Percentiles rank a stretch among this genome's conserved stretches.
Evolutionary conservation across 805 yeast genomes (phyloP).

Genomic region (Blastobotrys americana): DNA sequence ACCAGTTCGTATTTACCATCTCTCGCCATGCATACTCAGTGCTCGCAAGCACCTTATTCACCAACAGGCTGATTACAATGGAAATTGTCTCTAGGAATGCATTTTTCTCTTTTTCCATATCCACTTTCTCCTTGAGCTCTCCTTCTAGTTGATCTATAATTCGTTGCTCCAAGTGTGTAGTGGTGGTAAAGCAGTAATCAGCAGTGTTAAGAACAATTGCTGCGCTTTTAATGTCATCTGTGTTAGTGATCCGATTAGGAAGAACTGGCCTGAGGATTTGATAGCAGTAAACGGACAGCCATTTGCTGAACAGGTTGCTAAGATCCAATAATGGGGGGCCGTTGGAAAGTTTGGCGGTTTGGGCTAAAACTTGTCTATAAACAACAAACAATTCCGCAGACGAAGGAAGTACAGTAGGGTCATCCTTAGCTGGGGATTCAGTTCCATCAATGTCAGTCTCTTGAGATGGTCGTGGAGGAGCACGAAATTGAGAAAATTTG

Average conservation of each 20-base stretch:
- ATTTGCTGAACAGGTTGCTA: constrained; percentile 54
- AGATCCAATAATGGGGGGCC: constrained; percentile 41
- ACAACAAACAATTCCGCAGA: constrained; percentile 80
- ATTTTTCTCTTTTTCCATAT: constrained; percentile 51
- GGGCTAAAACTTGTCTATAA: constrained; percentile 66
- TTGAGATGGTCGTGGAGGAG: constrained; percentile 34
- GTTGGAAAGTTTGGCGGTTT: constrained; percentile 52
- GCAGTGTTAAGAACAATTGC: constrained; percentile 79
- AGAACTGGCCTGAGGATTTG: constrained; percentile 44
- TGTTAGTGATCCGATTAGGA: constrained; percentile 39
- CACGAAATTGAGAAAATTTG: constrained; percentile 56
- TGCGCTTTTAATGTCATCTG: constrained; percentile 57
- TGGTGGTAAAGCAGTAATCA: constrained; percentile 77
- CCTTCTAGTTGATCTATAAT: constrained; percentile 38
- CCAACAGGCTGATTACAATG: constrained; percentile 47
- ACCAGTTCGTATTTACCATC: constrained; percentile 72
- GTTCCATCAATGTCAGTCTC: constrained; percentile 34
- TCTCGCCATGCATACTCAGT: constrained; percentile 75
- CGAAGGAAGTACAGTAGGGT: constrained; percentile 61
- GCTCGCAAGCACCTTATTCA: constrained; percentile 53
- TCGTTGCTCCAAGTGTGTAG: constrained; percentile 66
- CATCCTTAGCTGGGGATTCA: constrained; percentile 42
- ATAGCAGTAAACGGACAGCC: constrained; percentile 52
- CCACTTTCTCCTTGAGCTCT: constrained; percentile 36
- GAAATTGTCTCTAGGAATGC: constrained; percentile 52